Evolutionary conservation across 306 rosid species (phyloP), one percentile per base, ranked within the genome.

Genomic region (Begonia loranthoides): DNA sequence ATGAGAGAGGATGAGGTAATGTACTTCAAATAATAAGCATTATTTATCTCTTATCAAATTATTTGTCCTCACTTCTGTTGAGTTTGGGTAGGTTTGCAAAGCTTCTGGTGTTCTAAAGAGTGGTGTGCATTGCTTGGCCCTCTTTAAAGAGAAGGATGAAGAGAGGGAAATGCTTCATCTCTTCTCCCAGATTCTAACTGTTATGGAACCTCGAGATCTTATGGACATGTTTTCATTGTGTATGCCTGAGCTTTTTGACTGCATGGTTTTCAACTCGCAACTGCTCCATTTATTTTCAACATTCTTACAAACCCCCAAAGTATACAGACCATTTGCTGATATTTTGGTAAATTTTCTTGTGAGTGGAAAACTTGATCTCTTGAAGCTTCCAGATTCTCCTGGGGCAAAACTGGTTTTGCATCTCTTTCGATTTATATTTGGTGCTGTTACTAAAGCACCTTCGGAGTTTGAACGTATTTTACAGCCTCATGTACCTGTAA

Each of bases 211-310:
- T 56, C 86, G 99, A 22, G 99, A 92, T 80, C 83, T 92, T 38
- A 92, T 92, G 99, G 99, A 92, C 76, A 86, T 92, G 96, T 87
- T 92, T 77, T 92, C 99, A 2, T 55, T 92, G 76, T 92, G 99
- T 60, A 92, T 92, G 99, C 83, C 99, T 13, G 96, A 92, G 75
- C 94, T 92, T 66, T 86, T 92, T 41, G 96, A 92, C 61, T 83
- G 96, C 87, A 92, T 86, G 99, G 80, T 86, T 51, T 71, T 77
- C 61, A 92, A 92, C 71, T 70, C 82, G 14, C 96, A 92, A 63
- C 81, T 92, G 57, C 93, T 92, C 65, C 94, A 83, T 69, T 79
- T 92, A 72, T 92, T 92, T 66, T 92, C 99, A 12, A 82, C 96
- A 5, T 93, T 92, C 62, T 64, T 92, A 64, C 84, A 76, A 55